Evolutionary conservation across 2,329 filamentous ascomycete species (phyloP), one percentile per base, ranked within the genome.

Genomic region (Apiospora hydei): DNA sequence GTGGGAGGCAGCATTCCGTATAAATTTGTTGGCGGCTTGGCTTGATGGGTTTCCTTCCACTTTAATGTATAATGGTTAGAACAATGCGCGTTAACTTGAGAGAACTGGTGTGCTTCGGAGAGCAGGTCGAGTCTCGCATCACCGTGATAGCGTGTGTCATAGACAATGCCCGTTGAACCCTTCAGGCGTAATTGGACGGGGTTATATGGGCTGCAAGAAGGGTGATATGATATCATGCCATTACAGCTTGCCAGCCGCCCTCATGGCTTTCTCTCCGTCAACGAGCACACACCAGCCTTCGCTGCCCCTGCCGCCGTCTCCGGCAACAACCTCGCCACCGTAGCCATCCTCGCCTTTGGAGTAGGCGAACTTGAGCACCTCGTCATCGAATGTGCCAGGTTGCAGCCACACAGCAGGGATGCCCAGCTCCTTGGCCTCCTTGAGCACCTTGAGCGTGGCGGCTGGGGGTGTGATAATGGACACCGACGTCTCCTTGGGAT

Each of bases 261-360:
- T 85, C 77, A 92, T 77, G 1, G 89, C 91, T 78, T 82, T 84
- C 76, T 95, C 93, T 0, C 94, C 94, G 81, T 97, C 94, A 14
- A 97, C 93, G 64, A 97, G 85, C 34, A 97, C 92, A 82, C 94
- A 97, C 93, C 94, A 97, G 0, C 94, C 94, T 78, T 95, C 93
- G 69, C 84, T 82, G 10, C 93, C 93, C 41, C 83, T 79, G 38
- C 91, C 91, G 41, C 91, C 90, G 49, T 91, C 85, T 8, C 87
- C 91, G 74, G 86, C 89, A 57, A 94, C 92, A 47, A 94, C 87
- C 18, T 78, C 92, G 49, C 91, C 90, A 75, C 90, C 85, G 77
- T 96, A 98, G 24, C 83, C 83, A 73, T 79, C 83, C 5, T 46
- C 70, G 4, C 67, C 74, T 26, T 71, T 72, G 44, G 76, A 82